phyloP scores from a whole-genome alignment of 805 yeast species.

The Clavispora vitiphila region DNA sequence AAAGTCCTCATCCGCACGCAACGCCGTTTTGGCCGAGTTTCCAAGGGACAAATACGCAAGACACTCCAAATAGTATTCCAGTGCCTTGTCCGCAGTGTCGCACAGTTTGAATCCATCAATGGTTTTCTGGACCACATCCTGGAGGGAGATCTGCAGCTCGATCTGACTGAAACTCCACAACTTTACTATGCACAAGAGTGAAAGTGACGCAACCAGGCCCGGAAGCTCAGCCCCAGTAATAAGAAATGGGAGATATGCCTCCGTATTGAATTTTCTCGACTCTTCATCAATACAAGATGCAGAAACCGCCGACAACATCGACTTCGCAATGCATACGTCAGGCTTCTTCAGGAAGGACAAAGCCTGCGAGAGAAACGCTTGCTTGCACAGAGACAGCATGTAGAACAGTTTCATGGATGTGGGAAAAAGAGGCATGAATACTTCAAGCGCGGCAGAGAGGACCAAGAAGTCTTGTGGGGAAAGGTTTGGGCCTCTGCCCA shows the following conservation, averaged over 20 bases:
- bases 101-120: constrained; percentile 1
- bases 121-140: constrained; percentile 5
- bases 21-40: constrained; percentile 3
- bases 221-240: constrained; percentile 8
- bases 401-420: constrained; percentile 8
- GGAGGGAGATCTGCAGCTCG: constrained; percentile 12
- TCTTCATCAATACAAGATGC: constrained; percentile 12
- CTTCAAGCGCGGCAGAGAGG: constrained; percentile 5
- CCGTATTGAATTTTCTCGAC: constrained; percentile 14
- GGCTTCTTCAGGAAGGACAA: constrained; percentile 5
- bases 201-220: constrained; percentile 4
- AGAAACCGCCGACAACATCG: constrained; percentile 10
- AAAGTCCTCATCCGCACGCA: constrained; percentile 11
- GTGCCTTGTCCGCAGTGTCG: not conserved
- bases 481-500: not conserved
- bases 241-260: constrained; percentile 9
- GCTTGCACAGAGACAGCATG: constrained; percentile 7
- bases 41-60: constrained; percentile 14
- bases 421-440: constrained; percentile 12
- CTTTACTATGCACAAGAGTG: constrained; percentile 15
- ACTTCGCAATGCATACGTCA: constrained; percentile 7
- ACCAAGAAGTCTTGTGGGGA: not conserved
- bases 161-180: constrained; percentile 16
- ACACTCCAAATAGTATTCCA: constrained; percentile 9
- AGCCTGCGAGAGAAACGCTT: constrained; percentile 8